These are phyloP conservation scores for Collybiopsis luxurians DNA, from an alignment of 768 basidiomycete genomes.

Conservation along the genomic window DNA sequence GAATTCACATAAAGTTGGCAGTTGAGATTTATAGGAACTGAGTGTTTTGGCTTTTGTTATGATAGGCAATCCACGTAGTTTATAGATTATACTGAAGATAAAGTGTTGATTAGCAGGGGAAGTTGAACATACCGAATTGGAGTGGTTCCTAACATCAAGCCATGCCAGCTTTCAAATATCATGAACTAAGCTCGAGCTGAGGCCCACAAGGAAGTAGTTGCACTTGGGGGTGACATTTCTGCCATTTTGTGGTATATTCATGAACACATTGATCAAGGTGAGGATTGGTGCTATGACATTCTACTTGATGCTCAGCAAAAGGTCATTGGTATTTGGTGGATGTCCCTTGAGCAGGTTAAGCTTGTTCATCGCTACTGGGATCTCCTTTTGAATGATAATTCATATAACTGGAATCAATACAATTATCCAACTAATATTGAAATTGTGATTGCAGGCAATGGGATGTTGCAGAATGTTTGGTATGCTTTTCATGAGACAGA, in stretches of 20 bases:
- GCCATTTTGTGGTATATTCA: neutral
- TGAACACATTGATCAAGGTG: neutral
- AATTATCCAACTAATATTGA: constrained; percentile 20
- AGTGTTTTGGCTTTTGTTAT: too few relatives aligned
- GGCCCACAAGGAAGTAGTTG: neutral
- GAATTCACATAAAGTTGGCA: too few relatives aligned
- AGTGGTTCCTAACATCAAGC: constrained; percentile 8
- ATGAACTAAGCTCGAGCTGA: constrained; percentile 10
- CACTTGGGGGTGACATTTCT: neutral
- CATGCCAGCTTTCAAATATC: constrained; percentile 15
- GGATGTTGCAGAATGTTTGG: constrained; percentile 18
- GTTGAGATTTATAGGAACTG: too few relatives aligned
- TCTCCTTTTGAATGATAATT: constrained; percentile 20
- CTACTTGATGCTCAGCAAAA: constrained; percentile 4
- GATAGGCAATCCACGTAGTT: too few relatives aligned
- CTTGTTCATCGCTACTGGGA: constrained; percentile 15
- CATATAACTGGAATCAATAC: constrained; percentile 20
- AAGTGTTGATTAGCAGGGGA: too few relatives aligned
- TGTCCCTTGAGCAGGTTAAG: constrained; percentile 14
- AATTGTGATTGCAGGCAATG: constrained; percentile 17
- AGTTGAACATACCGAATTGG: too few relatives aligned
- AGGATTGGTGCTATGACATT: neutral
- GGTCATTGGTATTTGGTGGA: constrained; percentile 17
- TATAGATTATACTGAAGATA: too few relatives aligned
- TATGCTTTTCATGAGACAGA: constrained; percentile 18